Percentiles rank a stretch among this genome's conserved stretches.
Conservation (phyloP, 805 yeast genomes). For the Saccharomycopsis selenospora region DNA sequence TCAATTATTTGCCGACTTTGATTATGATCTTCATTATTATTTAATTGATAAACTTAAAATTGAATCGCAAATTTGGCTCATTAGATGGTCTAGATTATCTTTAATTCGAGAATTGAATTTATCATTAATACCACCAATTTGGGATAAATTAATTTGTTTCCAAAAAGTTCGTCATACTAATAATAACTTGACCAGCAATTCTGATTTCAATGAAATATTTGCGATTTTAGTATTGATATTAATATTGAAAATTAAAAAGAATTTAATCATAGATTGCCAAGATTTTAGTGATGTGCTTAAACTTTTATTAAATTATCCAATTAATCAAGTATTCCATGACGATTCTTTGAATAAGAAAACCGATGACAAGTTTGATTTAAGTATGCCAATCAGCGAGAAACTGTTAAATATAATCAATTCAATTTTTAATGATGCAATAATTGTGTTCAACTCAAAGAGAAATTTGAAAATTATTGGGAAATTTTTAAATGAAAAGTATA, state of each 20-base stretch:
- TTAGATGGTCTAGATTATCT: conserved; percentile 40
- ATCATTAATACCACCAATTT: conserved; percentile 30
- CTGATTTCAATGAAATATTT: conserved; percentile 31
- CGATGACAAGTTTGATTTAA: conserved; percentile 25
- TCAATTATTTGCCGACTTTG: conserved; percentile 37
- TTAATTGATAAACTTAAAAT: conserved; percentile 36
- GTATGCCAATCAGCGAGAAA: background rate
- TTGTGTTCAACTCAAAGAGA: conserved; percentile 22
- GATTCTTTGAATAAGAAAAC: conserved; percentile 31
- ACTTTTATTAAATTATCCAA: conserved; percentile 41
- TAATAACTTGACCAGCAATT: conserved; percentile 30
- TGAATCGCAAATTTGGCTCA: conserved; percentile 47
- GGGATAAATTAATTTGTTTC: conserved; percentile 38
- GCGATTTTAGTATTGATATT: conserved; percentile 35
- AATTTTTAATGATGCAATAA: conserved; percentile 16
- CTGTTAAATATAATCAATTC: background rate
- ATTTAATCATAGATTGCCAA: conserved; percentile 34
- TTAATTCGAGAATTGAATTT: conserved; percentile 40
- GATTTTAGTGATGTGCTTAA: conserved; percentile 44
- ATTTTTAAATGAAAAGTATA: conserved; percentile 34
- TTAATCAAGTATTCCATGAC: conserved; percentile 26
- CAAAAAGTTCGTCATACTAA: conserved; percentile 23
- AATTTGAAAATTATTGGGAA: conserved; percentile 34
- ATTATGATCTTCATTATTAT: conserved; percentile 39
- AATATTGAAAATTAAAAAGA: conserved; percentile 38